A percentile compares a stretch with the other conserved stretches of the same genome.
Evolutionary conservation across 2,329 filamentous ascomycete species (phyloP).

Genomic region (Cytospora chrysosperma): DNA sequence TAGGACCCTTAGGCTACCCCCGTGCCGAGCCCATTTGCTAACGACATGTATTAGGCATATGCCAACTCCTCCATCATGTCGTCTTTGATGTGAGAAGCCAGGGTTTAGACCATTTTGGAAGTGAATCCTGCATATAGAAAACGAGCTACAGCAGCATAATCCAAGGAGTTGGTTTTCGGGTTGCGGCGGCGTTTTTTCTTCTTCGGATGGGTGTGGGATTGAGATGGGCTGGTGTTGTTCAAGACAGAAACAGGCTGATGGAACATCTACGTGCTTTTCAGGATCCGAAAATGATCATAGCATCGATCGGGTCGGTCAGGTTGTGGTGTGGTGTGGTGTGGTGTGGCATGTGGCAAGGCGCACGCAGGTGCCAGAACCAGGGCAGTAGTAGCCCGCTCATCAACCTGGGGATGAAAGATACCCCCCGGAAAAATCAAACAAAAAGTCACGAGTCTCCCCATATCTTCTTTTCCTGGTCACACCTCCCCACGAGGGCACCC

Average conservation of each 20-base stretch:
- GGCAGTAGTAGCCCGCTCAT: background rate
- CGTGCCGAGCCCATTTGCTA: background rate
- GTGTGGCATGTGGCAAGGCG: constrained; percentile 1
- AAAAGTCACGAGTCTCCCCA: constrained; percentile 37
- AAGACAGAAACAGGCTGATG: background rate
- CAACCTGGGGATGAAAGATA: constrained; percentile 1
- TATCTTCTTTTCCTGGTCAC: constrained; percentile 47
- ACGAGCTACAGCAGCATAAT: constrained; percentile 21
- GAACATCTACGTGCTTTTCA: constrained; percentile 14
- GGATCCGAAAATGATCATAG: constrained; percentile 1
- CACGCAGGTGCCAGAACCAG: background rate
- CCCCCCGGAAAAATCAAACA: background rate
- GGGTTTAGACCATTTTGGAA: constrained; percentile 12
- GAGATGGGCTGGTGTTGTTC: background rate
- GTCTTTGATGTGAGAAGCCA: constrained; percentile 62
- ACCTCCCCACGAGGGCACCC: constrained; percentile 54
- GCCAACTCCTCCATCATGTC: constrained; percentile 80
- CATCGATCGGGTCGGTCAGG: constrained; percentile 1
- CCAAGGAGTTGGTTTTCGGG: constrained; percentile 21
- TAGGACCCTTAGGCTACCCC: background rate
- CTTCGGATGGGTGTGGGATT: constrained; percentile 14
- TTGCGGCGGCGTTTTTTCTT: constrained; percentile 21
- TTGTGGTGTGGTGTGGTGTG: constrained; percentile 1
- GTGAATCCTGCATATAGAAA: constrained; percentile 20
- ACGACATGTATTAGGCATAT: constrained; percentile 62